These are phyloP conservation scores for Eimeria acervulina DNA, from an alignment of 169 alveolate species.

Conservation along the genomic window DNA sequence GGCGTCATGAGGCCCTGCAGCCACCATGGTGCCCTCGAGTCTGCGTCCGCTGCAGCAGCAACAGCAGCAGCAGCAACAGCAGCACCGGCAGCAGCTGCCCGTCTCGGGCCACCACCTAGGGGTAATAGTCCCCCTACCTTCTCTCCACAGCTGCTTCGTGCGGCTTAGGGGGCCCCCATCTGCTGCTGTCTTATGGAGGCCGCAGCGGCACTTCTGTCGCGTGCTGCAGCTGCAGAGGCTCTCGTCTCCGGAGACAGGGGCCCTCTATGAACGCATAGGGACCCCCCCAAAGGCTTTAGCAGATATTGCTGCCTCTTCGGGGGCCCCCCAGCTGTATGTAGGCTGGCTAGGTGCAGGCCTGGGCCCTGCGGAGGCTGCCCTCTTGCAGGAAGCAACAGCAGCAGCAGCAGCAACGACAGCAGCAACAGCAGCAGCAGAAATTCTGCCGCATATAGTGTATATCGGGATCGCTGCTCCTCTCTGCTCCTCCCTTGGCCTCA, in stretches of 20 bases:
- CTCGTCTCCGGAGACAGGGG: neutral
- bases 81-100: constrained; percentile 38
- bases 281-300: constrained; percentile 4
- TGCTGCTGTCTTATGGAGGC: constrained; percentile 49
- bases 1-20: constrained; percentile 10
- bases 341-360: constrained; percentile 69
- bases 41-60: constrained; percentile 1
- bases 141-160: constrained; percentile 67
- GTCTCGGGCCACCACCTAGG: constrained; percentile 61
- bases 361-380: constrained; percentile 18
- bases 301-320: constrained; percentile 3
- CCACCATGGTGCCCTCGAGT: neutral
- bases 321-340: constrained; percentile 78
- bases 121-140: constrained; percentile 48
- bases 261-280: neutral
- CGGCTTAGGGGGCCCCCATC: constrained; percentile 73
- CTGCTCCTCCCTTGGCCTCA: constrained; percentile 16
- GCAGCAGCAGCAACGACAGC: constrained; percentile 67
- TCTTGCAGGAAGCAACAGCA: constrained; percentile 11
- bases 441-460: neutral
- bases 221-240: constrained; percentile 80
- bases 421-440: constrained; percentile 18
- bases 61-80: constrained; percentile 54
- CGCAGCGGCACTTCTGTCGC: constrained; percentile 78
- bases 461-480: constrained; percentile 47